Evolutionary conservation across 345 rosid species (phyloP), one percentile per base, ranked within the genome.

Genomic region (Angophora floribunda): DNA sequence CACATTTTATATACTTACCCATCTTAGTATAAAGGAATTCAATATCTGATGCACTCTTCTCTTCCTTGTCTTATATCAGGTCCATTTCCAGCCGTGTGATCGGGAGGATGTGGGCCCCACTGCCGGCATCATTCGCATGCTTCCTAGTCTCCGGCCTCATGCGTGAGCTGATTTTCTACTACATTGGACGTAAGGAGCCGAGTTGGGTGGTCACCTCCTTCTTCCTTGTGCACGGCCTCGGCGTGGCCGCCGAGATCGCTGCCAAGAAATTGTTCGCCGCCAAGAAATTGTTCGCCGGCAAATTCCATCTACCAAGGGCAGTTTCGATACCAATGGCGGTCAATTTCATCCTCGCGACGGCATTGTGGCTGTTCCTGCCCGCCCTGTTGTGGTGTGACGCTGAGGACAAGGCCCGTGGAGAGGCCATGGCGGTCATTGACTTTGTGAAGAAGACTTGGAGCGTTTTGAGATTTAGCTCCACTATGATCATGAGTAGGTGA

Each of bases 141-240:
- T 95, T 95, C 50, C 28, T 94, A 3, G 94, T 91, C 3, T 95
- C 98, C 1, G 97, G 90, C 6, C 6, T 92, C 2, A 94, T 94
- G 96, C 99, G 95, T 65, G 96, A 95, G 93, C 93, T 94, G 16
- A 86, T 95, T 44, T 95, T 95, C 89, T 96, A 86, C 80, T 95
- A 95, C 89, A 30, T 70, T 21, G 30, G 67, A 12, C 91, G 94
- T 32, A 30, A 90, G 89, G 87, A 16, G 19, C 97, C 96, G 52
- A 91, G 91, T 1, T 89, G 97, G 95, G 94, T 92, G 52, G 28
- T 95, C 70, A 88, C 91, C 53, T 87, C 90, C 91, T 95, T 94
- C 90, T 96, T 96, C 15, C 82, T 96, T 36, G 28, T 96, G 17
- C 93, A 96, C 45, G 96, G 98, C 44, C 21, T 30, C 21, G 15